Base-by-base conservation (phyloP, 139 green algal genomes). In the Tetratostichococcus sp. region DNA sequence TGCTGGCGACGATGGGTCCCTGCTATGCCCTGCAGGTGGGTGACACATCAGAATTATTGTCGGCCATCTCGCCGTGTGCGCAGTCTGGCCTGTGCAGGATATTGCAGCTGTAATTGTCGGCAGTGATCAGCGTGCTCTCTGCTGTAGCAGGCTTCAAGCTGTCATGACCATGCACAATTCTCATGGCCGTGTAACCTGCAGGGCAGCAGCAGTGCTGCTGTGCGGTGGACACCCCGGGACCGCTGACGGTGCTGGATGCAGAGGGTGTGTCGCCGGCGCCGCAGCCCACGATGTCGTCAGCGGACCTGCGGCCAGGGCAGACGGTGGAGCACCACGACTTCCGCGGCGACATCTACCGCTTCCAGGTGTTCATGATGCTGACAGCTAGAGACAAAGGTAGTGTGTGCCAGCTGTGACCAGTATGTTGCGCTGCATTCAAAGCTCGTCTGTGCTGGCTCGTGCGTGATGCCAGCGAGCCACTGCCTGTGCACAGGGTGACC, bases 301-400 rank as follows among this genome's bases (percentile, higher is more conserved):
- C 50, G 19, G 50, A 62, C 50, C 14, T 28, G 50, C 50, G 50
- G 14, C 50, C 14, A 17, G 50, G 50, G 50, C 11, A 62, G 50
- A 62, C 50, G 14, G 62, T 68, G 26, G 62, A 68, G 6, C 62
- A 68, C 30, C 62, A 68, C n/a, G 62, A 68, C 16, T 32, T 34
- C 28, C 62, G 62, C 28, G 62, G 62, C 62, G 62, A 68, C 62
- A 68, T 68, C n/a, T 68, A 34, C 26, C n/a, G 62, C n/a, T 68
- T 68, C 62, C n/a, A 5, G 62, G 62, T 68, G 58, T 4, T 8
- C 17, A n/a, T 26, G n/a, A n/a, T n/a, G n/a, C n/a, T n/a, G n/a
- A n/a, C n/a, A n/a, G n/a, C n/a, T n/a, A n/a, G n/a, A n/a, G n/a
- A n/a, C n/a, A n/a, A n/a, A n/a, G n/a, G n/a, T n/a, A n/a, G n/a